Percentiles rank a stretch among this genome's conserved stretches.
Conservation (phyloP, 352 stramenopile species). For the Peronosclerospora sorghi region DNA sequence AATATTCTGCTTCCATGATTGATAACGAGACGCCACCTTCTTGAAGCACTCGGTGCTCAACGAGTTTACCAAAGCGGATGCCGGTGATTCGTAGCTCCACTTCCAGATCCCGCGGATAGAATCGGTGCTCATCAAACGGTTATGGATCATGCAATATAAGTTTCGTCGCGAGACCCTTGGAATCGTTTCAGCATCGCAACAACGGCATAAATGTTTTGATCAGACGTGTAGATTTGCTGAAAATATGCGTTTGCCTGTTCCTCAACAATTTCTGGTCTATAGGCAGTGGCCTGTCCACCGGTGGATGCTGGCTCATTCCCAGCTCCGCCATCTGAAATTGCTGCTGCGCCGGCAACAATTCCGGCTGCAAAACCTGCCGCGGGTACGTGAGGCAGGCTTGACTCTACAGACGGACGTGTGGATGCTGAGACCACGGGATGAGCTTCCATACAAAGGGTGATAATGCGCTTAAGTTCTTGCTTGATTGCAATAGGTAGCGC, state of each 20-base stretch:
- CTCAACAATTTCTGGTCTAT: constrained; percentile 95
- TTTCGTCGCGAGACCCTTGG: constrained; percentile 90
- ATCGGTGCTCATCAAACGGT: constrained; percentile 98
- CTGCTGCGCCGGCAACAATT: constrained; percentile 9
- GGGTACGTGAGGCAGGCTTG: constrained; percentile 8
- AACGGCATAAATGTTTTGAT: constrained; percentile 96
- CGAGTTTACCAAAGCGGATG: constrained; percentile 96
- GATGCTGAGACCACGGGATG: constrained; percentile 70
- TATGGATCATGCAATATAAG: constrained; percentile 99
- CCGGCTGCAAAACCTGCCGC: constrained; percentile 3
- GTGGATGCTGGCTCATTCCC: constrained; percentile 10
- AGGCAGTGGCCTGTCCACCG: constrained; percentile 28
- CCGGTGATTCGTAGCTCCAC: constrained; percentile 98
- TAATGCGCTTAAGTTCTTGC: constrained; percentile 74
- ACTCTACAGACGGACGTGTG: constrained; percentile 36
- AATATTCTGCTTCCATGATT: too few relatives aligned
- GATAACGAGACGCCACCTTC: too few relatives aligned
- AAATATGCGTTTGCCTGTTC: constrained; percentile 98
- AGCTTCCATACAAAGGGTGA: constrained; percentile 72
- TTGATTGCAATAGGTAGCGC: constrained; percentile 57
- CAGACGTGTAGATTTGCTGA: constrained; percentile 98
- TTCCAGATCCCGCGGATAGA: constrained; percentile 98
- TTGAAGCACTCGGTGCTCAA: constrained; percentile 97
- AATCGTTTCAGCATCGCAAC: constrained; percentile 98
- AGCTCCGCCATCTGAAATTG: constrained; percentile 2